Evolutionary conservation across 768 basidiomycete genomes (phyloP), one percentile per base, ranked within the genome.

Genomic region (Mrakia blollopis): DNA sequence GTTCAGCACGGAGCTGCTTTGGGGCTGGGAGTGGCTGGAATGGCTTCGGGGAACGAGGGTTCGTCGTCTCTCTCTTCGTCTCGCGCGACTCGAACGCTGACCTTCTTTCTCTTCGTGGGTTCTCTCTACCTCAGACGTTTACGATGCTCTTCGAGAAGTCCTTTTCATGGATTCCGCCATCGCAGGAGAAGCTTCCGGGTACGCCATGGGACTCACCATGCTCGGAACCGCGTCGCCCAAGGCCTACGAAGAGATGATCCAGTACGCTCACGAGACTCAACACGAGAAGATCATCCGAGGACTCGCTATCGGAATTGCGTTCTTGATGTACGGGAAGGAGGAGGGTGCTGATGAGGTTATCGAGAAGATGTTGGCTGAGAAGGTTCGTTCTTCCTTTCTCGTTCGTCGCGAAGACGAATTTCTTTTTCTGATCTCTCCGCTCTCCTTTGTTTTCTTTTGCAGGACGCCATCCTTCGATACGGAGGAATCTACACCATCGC

Each of bases 241-340:
- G 52, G 89, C 89, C 73, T 89, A 94, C 50, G 90, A 92, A 39
- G 97, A 99, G 85, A 98, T 98, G 96, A 86, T 98, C 75, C 88
- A 91, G 72, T 99, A 99, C 81, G 94, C 97, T 39, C 89, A 91
- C 74, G 97, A 99, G 82, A 99, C 97, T 1, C 94, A 97, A 81
- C 97, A 98, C 82, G 97, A 99, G 86, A 99, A 98, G 86, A 98
- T 98, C 81, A 98, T 98, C 74, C 91, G 97, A 63, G 94, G 94
- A 79, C 87, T 99, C 73, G 92, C 95, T 10, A 88, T 99, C 80
- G 96, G 96, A 30, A 86, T 94, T 62, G 93, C 93, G 2, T 93
- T 98, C 83, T 88, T 98, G 77, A 93, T 89, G 84, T 98, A 96
- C 79, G 94, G 92, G 57, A 88, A 91, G 70, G 93, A 95, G 84